Percentiles rank a stretch among this genome's conserved stretches.
These are phyloP conservation scores for Saccharomycopsis sp. DNA, from an alignment of 805 yeast genomes.

Conservation along the genomic window DNA sequence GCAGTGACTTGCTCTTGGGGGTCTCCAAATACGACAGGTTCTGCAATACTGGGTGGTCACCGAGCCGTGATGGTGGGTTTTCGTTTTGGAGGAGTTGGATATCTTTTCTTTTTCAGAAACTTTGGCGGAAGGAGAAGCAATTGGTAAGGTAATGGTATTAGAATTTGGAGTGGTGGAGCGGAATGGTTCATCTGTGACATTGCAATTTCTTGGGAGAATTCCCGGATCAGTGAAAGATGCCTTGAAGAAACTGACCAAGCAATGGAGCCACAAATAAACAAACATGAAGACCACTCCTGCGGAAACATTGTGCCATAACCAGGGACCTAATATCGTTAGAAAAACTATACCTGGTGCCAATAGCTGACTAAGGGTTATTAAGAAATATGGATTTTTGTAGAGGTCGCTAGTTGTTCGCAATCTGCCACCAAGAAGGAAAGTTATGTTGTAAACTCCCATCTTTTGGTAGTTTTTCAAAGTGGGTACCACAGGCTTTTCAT, in stretches of 20 bases:
- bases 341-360: constrained; percentile 45
- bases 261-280: constrained; percentile 46
- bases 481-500: too few relatives aligned
- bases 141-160: constrained; percentile 42
- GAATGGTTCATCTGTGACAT: constrained; percentile 36
- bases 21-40: constrained; percentile 65
- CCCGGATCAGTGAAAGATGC: constrained; percentile 67
- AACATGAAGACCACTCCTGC: constrained; percentile 51
- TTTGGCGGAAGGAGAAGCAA: constrained; percentile 17
- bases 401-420: constrained; percentile 35
- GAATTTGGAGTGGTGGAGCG: constrained; percentile 50
- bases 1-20: constrained; percentile 72
- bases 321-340: constrained; percentile 39
- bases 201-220: constrained; percentile 55
- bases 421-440: constrained; percentile 61
- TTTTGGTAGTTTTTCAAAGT: constrained; percentile 36
- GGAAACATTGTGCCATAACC: constrained; percentile 48
- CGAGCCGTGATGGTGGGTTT: too few relatives aligned
- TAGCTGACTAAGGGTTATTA: constrained; percentile 29
- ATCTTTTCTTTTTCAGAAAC: neutral
- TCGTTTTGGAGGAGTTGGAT: neutral
- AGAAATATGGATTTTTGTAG: constrained; percentile 31
- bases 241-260: constrained; percentile 39
- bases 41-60: constrained; percentile 49
- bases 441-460: constrained; percentile 32